Conservation (phyloP, 2,329 filamentous ascomycete species). For the Talaromyces sp. region DNA sequence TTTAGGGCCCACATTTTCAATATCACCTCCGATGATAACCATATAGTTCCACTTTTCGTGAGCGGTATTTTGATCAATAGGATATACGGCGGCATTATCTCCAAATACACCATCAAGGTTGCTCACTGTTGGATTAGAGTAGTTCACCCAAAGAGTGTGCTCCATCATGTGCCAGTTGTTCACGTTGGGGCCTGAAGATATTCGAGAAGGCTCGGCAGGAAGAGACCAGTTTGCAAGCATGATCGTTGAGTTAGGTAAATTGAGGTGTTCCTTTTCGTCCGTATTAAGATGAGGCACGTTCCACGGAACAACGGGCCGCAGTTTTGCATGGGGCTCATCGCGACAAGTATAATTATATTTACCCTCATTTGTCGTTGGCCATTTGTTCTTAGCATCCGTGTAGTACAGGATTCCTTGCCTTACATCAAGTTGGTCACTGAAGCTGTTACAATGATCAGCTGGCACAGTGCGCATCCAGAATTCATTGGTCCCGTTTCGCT, state of each 20-base stretch:
- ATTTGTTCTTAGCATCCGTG: neutral
- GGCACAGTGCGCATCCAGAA: slow-evolving; percentile 3
- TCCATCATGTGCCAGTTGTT: too few relatives aligned
- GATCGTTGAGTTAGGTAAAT: neutral
- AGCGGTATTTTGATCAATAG: too few relatives aligned
- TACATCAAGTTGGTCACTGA: neutral
- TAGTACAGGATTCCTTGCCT: slow-evolving; percentile 4
- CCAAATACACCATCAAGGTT: too few relatives aligned
- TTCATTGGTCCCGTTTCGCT: neutral
- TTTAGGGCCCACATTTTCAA: too few relatives aligned
- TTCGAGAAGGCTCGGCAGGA: too few relatives aligned
- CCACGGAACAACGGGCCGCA: slow-evolving; percentile 24
- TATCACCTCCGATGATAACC: too few relatives aligned
- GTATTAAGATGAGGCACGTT: slow-evolving; percentile 17
- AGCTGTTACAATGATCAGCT: neutral
- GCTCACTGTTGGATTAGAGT: too few relatives aligned
- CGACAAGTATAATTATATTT: slow-evolving; percentile 15
- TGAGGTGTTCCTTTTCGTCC: slow-evolving; percentile 19
- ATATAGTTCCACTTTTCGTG: too few relatives aligned
- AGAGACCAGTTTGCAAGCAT: too few relatives aligned
- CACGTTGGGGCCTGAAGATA: too few relatives aligned
- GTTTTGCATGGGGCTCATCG: slow-evolving; percentile 21
- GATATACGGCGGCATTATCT: too few relatives aligned
- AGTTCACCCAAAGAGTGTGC: too few relatives aligned
- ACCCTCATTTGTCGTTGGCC: neutral